phyloP scores from a whole-genome alignment of 2,329 filamentous ascomycete species.

The Endothia cerciana region DNA sequence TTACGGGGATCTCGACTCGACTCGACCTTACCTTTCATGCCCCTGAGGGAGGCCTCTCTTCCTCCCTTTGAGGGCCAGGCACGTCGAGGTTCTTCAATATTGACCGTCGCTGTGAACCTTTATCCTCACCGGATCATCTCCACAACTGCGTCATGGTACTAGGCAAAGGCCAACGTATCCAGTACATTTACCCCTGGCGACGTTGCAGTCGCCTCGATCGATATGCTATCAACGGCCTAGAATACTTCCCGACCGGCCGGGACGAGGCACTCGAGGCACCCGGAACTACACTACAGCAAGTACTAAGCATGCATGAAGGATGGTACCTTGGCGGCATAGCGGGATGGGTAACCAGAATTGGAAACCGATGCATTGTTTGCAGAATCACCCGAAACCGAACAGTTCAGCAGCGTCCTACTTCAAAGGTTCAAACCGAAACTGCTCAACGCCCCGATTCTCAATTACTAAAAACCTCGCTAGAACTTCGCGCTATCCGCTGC shows the following conservation, averaged over 20 bases:
- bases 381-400: neutral
- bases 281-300: conserved; percentile 17
- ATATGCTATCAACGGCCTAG: conserved; percentile 21
- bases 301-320: conserved; percentile 2
- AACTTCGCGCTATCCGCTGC: no score
- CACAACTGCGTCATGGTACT: conserved; percentile 20
- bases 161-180: conserved; percentile 10
- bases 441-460: neutral
- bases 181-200: conserved; percentile 12
- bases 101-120: neutral
- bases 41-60: neutral
- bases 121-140: conserved; percentile 21
- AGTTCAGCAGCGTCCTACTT: neutral
- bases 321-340: conserved; percentile 1
- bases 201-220: conserved; percentile 13
- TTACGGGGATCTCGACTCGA: neutral
- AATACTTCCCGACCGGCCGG: conserved; percentile 18
- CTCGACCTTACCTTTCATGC: no score
- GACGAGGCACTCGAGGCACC: conserved; percentile 3
- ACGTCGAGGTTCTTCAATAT: neutral
- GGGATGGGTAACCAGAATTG: conserved; percentile 14
- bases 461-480: neutral
- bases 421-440: neutral
- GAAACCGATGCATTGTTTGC: conserved; percentile 21
- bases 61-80: neutral